Conservation (phyloP, 768 basidiomycete species). For the Paxillus involutus region DNA sequence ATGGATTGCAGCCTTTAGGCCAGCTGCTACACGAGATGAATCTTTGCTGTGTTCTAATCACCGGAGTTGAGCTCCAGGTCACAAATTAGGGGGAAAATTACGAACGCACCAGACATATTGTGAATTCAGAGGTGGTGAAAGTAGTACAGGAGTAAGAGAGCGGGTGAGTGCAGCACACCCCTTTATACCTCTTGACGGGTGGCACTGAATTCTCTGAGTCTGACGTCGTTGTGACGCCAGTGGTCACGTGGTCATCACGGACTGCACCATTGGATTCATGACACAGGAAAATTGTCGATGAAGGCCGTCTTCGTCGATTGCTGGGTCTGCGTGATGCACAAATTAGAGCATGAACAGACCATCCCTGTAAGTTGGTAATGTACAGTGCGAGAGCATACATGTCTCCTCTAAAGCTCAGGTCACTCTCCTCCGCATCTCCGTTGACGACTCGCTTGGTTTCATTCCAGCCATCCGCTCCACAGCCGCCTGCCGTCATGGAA, state of each 20-base stretch:
- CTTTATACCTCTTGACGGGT: background rate
- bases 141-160: background rate
- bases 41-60: slow-evolving; percentile 36
- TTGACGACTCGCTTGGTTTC: slow-evolving; percentile 28
- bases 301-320: no score
- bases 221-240: slow-evolving; percentile 11
- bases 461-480: slow-evolving; percentile 63
- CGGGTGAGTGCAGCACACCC: background rate
- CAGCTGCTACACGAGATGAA: slow-evolving; percentile 49
- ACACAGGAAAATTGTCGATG: no score
- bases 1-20: slow-evolving; percentile 56
- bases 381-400: background rate
- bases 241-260: background rate
- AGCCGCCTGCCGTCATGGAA: slow-evolving; percentile 37
- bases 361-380: background rate
- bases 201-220: background rate
- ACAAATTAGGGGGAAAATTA: background rate
- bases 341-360: no score
- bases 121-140: background rate
- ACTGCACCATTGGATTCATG: no score
- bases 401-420: slow-evolving; percentile 8
- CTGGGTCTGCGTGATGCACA: no score
- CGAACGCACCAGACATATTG: slow-evolving; percentile 14
- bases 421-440: slow-evolving; percentile 28
- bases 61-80: background rate